These are phyloP conservation scores for Komagataella ulmi DNA, from an alignment of 805 yeast species.

Conservation along the genomic window DNA sequence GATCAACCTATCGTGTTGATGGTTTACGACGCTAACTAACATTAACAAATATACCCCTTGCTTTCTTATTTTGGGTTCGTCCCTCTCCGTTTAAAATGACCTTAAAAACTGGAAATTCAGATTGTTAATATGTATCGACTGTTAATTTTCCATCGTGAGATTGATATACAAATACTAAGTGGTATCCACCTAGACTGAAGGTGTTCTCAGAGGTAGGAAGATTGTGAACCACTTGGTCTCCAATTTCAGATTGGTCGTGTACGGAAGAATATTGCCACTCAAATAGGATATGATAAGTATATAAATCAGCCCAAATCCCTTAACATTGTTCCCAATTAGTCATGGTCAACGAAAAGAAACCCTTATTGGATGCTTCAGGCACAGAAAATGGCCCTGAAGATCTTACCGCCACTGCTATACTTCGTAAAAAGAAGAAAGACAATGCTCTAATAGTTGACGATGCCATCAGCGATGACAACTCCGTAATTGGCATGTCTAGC, in stretches of 20 bases:
- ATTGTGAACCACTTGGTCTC: background rate
- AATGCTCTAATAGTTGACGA: slow-evolving; percentile 90
- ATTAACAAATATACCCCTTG: too few species aligned
- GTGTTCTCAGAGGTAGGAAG: too few species aligned
- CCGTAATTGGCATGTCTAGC: slow-evolving; percentile 89
- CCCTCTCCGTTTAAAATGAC: background rate
- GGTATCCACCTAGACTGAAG: too few species aligned
- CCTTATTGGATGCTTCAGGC: slow-evolving; percentile 23
- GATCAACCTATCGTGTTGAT: background rate
- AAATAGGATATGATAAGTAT: background rate
- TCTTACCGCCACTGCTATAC: slow-evolving; percentile 87
- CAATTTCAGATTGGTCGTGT: background rate
- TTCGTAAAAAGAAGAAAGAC: slow-evolving; percentile 95
- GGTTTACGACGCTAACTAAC: background rate
- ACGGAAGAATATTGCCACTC: background rate
- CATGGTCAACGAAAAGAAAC: slow-evolving; percentile 20
- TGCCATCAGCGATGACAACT: slow-evolving; percentile 94
- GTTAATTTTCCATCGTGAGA: background rate
- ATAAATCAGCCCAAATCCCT: background rate
- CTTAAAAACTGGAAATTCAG: background rate
- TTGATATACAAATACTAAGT: background rate
- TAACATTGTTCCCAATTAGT: background rate
- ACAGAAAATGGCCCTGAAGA: slow-evolving; percentile 19
- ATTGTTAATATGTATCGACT: background rate
- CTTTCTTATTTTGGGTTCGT: background rate